A percentile compares a stretch with the other conserved stretches of the same genome.
Conservation (phyloP, 768 basidiomycete genomes). For the Trametes villosa region DNA sequence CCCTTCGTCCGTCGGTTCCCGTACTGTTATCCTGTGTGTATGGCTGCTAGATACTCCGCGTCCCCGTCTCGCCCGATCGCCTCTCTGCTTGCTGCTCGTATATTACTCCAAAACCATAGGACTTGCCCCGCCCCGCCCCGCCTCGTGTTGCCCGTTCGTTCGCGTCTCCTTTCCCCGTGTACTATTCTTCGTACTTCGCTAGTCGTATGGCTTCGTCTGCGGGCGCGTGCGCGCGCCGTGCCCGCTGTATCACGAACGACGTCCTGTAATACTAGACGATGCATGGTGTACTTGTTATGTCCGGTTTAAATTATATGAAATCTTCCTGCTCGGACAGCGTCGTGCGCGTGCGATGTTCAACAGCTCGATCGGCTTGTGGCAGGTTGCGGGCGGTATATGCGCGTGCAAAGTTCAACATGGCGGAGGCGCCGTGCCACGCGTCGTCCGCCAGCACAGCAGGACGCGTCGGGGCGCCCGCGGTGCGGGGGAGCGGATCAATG, state of each 20-base stretch:
- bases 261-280: conserved; percentile 28
- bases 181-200: conserved; percentile 20
- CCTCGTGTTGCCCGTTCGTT: conserved; percentile 7
- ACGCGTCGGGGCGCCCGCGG: conserved; percentile 2
- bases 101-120: conserved; percentile 24
- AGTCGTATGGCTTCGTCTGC: conserved; percentile 26
- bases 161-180: conserved; percentile 8
- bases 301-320: conserved; percentile 20
- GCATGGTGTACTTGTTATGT: conserved; percentile 25
- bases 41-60: conserved; percentile 20
- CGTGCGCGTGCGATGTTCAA: background rate
- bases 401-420: too few relatives aligned
- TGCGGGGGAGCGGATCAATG: conserved; percentile 12
- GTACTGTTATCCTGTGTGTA: conserved; percentile 12
- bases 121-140: conserved; percentile 5
- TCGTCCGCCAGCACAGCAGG: conserved; percentile 11
- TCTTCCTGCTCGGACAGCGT: background rate
- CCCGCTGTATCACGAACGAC: conserved; percentile 24
- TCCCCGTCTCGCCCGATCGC: conserved; percentile 1
- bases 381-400: too few relatives aligned
- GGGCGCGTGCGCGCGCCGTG: conserved; percentile 21
- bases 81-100: conserved; percentile 18
- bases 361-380: too few relatives aligned
- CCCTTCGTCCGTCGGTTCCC: background rate
- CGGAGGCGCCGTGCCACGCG: too few relatives aligned